Evolutionary conservation across 2,329 filamentous ascomycete genomes (phyloP).

Genomic region (Cladosporium sp.): DNA sequence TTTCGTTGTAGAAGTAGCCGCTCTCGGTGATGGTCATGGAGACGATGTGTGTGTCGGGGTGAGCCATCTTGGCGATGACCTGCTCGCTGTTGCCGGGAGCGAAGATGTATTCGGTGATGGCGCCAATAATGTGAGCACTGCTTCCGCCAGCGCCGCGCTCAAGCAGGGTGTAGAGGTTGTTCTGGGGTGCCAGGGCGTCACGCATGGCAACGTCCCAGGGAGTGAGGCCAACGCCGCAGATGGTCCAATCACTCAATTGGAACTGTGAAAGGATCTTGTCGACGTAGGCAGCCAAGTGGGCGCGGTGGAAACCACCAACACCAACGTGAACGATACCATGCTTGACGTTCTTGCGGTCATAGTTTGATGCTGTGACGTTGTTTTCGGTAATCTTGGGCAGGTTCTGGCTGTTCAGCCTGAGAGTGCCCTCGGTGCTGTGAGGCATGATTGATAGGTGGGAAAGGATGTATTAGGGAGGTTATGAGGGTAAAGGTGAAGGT

Average conservation of each 20-base stretch:
- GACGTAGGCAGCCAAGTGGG: slow-evolving; percentile 51
- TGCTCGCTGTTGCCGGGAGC: slow-evolving; percentile 50
- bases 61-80: slow-evolving; percentile 53
- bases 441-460: slow-evolving; percentile 14
- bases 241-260: slow-evolving; percentile 44
- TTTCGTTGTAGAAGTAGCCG: slow-evolving; percentile 56
- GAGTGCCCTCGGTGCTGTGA: slow-evolving; percentile 28
- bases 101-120: slow-evolving; percentile 51
- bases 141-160: slow-evolving; percentile 52
- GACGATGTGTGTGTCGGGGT: slow-evolving; percentile 52
- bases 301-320: slow-evolving; percentile 53
- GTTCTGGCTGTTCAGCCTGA: slow-evolving; percentile 40
- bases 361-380: slow-evolving; percentile 39
- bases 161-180: slow-evolving; percentile 52
- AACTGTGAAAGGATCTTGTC: slow-evolving; percentile 47
- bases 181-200: slow-evolving; percentile 46
- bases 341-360: slow-evolving; percentile 44
- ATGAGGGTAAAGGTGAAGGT: not conserved
- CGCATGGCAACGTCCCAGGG: slow-evolving; percentile 51
- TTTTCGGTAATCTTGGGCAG: slow-evolving; percentile 34
- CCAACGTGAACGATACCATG: slow-evolving; percentile 54
- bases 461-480: not conserved
- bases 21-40: slow-evolving; percentile 55
- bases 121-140: slow-evolving; percentile 46
- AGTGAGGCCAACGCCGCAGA: slow-evolving; percentile 50